Evolutionary conservation across 768 basidiomycete species (phyloP), one percentile per base, ranked within the genome.

Genomic region (Pleurotus salmoneostramineus): DNA sequence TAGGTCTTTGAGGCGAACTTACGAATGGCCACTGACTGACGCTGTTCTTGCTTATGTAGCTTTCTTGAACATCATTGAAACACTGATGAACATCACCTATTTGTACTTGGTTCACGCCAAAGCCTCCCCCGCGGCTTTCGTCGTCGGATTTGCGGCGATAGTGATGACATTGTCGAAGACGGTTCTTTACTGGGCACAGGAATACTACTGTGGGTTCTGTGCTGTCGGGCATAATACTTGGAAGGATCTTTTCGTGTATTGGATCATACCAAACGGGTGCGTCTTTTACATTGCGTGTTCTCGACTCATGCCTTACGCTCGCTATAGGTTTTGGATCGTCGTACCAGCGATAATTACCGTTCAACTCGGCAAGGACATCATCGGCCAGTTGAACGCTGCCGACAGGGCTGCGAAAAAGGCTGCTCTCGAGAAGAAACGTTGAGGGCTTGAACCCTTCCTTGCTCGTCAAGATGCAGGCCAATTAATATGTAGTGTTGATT

Each of bases 141-240:
- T 95, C 31, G 65, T 95, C 56, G 94, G 92, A 3, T 89, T 94
- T 65, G 75, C 81, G 14, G 78, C 83, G 1, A 85, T 80, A 2
- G 69, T 80, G n/a, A 86, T 93, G 87, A 95, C 94, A 0, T 72
- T 94, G 43, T 82, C 86, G 37, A 95, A 96, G 75, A 96, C 94
- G 2, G 67, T 84, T 5, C 77, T 96, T n/a, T 96, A 95, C 71
- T 83, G 82, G 78, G 68, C 76, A 11, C 87, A 93, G 67, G 93
- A 95, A 69, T 88, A 87, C 69, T 92, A 77, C 65, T 92, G 91
- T 68, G 77, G 79, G 2, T 84, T 76, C 50, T 93, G 91, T 64
- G 75, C 82, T 7, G 74, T 87, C 32, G 91, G 91, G 6, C 94
- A 96, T 66, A 95, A 95, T 65, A 64, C 75, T 8, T 56, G 73